Evolutionary conservation across 2,329 filamentous ascomycete genomes (phyloP).

Genomic region (Ophiostoma sp.): DNA sequence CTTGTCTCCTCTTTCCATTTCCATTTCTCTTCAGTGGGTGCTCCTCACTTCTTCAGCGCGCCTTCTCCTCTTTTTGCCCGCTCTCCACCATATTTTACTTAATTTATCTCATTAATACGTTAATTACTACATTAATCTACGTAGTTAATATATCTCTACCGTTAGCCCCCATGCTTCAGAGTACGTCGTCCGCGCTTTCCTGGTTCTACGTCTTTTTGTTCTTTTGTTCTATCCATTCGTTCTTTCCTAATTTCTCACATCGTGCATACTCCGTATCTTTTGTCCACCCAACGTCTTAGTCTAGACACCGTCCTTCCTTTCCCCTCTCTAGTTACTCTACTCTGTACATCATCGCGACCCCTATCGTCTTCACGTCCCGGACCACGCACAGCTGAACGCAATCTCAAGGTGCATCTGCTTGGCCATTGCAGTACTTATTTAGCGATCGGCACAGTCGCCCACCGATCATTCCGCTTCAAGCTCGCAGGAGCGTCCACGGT

Average conservation of each 20-base stretch:
- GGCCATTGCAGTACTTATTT: background rate
- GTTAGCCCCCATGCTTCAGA: background rate
- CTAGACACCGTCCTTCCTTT: background rate
- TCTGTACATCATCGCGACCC: background rate
- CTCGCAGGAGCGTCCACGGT: background rate
- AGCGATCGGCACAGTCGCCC: background rate
- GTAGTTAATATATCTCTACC: background rate
- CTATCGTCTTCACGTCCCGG: background rate
- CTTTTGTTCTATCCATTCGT: background rate
- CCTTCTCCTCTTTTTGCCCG: constrained; percentile 1
- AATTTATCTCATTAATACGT: background rate
- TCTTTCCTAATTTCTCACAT: background rate
- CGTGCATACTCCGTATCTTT: background rate
- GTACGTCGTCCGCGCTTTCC: background rate
- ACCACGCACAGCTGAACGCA: background rate
- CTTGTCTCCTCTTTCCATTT: background rate
- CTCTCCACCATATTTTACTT: background rate
- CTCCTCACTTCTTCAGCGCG: background rate
- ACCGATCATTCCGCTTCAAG: background rate
- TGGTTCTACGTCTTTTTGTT: background rate
- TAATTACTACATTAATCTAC: background rate
- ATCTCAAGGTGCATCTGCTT: background rate
- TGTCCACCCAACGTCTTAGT: background rate
- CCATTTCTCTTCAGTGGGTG: background rate
- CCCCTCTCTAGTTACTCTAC: background rate